These are phyloP conservation scores for Fusarium nematophilum DNA, from an alignment of 2,329 filamentous ascomycete genomes.

Conservation along the genomic window DNA sequence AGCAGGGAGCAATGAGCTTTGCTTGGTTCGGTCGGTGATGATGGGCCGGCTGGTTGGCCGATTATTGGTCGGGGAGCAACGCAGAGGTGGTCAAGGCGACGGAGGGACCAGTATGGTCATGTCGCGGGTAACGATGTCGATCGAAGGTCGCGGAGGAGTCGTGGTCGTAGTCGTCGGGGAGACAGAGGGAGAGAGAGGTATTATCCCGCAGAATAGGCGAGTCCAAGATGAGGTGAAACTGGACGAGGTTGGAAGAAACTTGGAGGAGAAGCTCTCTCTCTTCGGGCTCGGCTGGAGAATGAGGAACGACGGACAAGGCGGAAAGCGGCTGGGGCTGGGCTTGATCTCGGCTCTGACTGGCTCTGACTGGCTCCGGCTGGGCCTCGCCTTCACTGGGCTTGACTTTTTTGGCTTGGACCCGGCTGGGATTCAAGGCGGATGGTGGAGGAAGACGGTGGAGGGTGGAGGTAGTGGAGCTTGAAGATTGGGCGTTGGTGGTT, in stretches of 20 bases:
- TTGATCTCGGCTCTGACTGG: too few relatives aligned
- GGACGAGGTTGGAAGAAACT: conserved; percentile 18
- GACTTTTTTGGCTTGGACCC: too few relatives aligned
- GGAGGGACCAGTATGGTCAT: not conserved
- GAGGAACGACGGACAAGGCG: conserved; percentile 23
- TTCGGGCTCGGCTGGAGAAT: conserved; percentile 34
- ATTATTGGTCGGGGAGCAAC: not conserved
- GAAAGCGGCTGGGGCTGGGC: conserved; percentile 26
- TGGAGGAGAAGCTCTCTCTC: conserved; percentile 4
- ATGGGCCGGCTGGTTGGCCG: conserved; percentile 2
- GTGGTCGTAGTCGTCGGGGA: too few relatives aligned
- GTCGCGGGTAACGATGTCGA: conserved; percentile 17
- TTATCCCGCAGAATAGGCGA: conserved; percentile 8
- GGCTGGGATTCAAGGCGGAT: conserved; percentile 7
- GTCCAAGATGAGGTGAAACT: conserved; percentile 19
- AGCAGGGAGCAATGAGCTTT: conserved; percentile 20
- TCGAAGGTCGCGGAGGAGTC: conserved; percentile 23
- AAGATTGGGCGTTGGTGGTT: conserved; percentile 19
- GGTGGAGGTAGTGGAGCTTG: too few relatives aligned
- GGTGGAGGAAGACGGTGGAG: conserved; percentile 16
- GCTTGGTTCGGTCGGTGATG: conserved; percentile 17
- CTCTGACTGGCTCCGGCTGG: conserved; percentile 11
- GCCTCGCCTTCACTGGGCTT: conserved; percentile 6
- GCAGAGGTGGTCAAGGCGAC: not conserved
- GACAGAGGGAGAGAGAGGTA: conserved; percentile 11